Conservation (phyloP, 371 early-diverging fungal genomes). For the Zychaea mexicana region DNA sequence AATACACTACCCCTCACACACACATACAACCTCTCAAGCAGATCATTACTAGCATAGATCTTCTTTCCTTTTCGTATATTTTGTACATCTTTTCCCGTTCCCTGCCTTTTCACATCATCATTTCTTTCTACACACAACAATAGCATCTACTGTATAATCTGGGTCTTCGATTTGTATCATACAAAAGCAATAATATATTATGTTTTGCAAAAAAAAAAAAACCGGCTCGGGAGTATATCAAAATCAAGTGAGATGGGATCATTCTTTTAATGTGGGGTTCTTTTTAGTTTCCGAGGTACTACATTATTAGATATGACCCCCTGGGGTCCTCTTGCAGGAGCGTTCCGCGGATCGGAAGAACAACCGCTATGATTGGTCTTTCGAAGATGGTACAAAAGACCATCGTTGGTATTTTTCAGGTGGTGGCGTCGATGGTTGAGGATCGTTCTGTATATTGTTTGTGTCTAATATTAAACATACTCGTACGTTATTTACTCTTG, state of each 20-base stretch:
- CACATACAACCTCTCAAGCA: too few species aligned
- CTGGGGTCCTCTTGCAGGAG: too few species aligned
- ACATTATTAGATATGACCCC: too few species aligned
- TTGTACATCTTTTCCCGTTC: not conserved
- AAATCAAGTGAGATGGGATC: too few species aligned
- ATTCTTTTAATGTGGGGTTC: not conserved
- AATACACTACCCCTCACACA: too few species aligned
- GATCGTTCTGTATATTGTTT: not conserved
- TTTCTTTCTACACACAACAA: not conserved
- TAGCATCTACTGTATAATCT: not conserved
- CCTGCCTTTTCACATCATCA: not conserved
- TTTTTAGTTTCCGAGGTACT: not conserved
- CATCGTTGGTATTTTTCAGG: not conserved
- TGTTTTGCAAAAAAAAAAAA: not conserved
- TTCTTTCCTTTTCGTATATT: not conserved
- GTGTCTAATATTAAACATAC: not conserved
- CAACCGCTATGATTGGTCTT: not conserved
- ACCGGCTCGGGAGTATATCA: too few species aligned
- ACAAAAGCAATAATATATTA: not conserved
- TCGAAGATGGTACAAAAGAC: not conserved
- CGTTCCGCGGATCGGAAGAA: not conserved
- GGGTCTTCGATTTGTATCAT: constrained; percentile 1
- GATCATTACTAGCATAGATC: not conserved
- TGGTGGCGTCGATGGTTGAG: not conserved
- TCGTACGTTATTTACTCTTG: not conserved